Conservation (phyloP, 768 basidiomycete species). For the Tylopilus rubrobrunneus region DNA sequence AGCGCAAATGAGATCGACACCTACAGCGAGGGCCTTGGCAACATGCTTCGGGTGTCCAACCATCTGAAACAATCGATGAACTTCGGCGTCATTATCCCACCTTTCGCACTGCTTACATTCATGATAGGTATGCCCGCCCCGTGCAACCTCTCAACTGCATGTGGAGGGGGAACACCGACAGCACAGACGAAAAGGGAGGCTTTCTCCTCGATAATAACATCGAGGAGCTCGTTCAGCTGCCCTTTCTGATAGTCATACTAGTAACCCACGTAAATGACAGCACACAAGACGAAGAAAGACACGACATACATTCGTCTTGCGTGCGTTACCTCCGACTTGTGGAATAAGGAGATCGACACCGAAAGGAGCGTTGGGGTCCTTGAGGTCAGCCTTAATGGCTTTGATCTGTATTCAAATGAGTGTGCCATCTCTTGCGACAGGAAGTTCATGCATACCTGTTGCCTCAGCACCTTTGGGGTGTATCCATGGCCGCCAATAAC, state of each 20-base stretch:
- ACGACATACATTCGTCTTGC: constrained; percentile 79
- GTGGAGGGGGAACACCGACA: constrained; percentile 80
- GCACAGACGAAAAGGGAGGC: constrained; percentile 87
- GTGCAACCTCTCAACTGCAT: constrained; percentile 79
- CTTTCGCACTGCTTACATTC: constrained; percentile 50
- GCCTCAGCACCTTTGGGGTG: constrained; percentile 74
- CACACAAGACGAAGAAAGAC: background rate
- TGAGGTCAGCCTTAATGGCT: constrained; percentile 66
- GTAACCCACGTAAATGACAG: background rate
- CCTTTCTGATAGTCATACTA: constrained; percentile 91
- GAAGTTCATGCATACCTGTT: constrained; percentile 53
- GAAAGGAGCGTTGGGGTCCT: constrained; percentile 76
- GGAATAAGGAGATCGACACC: constrained; percentile 91
- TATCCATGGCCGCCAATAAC: constrained; percentile 90
- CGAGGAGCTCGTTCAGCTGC: constrained; percentile 74
- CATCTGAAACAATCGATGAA: constrained; percentile 44
- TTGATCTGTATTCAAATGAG: constrained; percentile 49
- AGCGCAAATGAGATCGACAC: constrained; percentile 91
- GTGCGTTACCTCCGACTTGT: constrained; percentile 78
- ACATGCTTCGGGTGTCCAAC: constrained; percentile 95
- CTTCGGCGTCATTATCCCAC: background rate
- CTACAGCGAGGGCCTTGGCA: constrained; percentile 71
- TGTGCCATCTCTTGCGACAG: background rate
- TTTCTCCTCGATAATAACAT: constrained; percentile 92
- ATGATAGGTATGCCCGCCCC: constrained; percentile 81